phyloP scores from a whole-genome alignment of 1,139 yeast genomes.

The Saccharomyces hybrid region DNA sequence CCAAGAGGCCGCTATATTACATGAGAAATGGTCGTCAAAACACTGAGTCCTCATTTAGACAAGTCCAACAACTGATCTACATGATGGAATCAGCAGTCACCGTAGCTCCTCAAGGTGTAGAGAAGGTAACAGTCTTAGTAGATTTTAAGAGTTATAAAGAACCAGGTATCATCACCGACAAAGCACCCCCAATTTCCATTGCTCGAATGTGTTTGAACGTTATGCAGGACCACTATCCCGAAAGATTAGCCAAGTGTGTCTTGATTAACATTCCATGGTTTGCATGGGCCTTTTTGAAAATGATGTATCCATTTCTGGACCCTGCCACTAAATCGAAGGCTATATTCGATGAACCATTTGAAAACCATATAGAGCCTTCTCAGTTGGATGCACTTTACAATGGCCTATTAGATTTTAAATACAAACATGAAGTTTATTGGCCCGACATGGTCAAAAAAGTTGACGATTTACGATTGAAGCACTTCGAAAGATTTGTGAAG shows the following conservation, averaged over 20 bases:
- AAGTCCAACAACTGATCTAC: conserved; percentile 85
- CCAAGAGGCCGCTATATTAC: conserved; percentile 78
- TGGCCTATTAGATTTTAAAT: conserved; percentile 72
- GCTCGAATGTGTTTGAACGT: conserved; percentile 80
- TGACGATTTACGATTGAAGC: conserved; percentile 42
- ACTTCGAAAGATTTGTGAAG: conserved; percentile 50
- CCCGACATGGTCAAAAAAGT: conserved; percentile 54
- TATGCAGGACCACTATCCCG: conserved; percentile 89
- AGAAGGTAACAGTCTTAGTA: conserved; percentile 74
- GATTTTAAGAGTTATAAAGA: conserved; percentile 71
- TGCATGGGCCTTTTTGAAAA: conserved; percentile 77
- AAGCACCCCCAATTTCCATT: conserved; percentile 32
- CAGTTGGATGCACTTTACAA: conserved; percentile 78
- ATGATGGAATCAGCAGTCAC: conserved; percentile 84
- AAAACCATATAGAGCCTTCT: conserved; percentile 64
- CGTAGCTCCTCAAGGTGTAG: conserved; percentile 92
- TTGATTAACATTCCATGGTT: conserved; percentile 84
- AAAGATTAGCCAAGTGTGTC: conserved; percentile 78
- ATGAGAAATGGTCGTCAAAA: conserved; percentile 89
- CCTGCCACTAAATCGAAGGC: conserved; percentile 85
- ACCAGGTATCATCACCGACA: conserved; percentile 31
- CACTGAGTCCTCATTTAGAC: conserved; percentile 74
- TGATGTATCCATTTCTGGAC: conserved; percentile 85
- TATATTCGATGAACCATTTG: conserved; percentile 78
- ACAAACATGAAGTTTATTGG: conserved; percentile 74